Conservation (phyloP, 192 early-diverging fungal species). For the Backusella sp. region DNA sequence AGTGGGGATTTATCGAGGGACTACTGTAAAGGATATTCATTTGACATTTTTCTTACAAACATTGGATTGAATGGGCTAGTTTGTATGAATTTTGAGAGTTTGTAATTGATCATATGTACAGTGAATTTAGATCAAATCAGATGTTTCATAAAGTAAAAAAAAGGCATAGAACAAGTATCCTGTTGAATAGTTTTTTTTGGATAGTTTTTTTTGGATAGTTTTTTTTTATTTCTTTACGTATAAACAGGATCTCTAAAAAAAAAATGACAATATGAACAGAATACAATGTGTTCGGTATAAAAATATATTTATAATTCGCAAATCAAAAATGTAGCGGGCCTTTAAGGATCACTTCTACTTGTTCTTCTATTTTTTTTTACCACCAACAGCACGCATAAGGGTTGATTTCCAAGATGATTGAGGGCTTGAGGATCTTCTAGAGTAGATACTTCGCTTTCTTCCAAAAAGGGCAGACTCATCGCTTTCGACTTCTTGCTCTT, state of each 20-base stretch:
- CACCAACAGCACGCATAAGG: background rate
- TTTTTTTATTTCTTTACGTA: background rate
- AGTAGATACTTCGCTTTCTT: background rate
- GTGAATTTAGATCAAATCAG: no score
- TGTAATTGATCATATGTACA: no score
- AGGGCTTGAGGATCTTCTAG: background rate
- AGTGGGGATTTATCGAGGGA: no score
- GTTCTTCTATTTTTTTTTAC: background rate
- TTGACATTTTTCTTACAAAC: no score
- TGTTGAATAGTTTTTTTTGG: no score
- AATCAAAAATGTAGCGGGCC: background rate
- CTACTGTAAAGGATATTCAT: no score
- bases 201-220: no score
- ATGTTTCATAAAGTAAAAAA: no score
- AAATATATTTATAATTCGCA: background rate
- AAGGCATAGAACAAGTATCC: no score
- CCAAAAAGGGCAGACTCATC: background rate
- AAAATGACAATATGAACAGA: background rate
- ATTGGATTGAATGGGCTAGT: no score
- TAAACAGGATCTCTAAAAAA: background rate
- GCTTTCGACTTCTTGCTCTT: background rate
- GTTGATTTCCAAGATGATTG: background rate
- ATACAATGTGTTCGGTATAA: background rate
- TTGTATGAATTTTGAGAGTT: no score
- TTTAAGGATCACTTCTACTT: background rate